Base-by-base conservation (phyloP, 345 rosid genomes). In the Eucalyptus urophylla region DNA sequence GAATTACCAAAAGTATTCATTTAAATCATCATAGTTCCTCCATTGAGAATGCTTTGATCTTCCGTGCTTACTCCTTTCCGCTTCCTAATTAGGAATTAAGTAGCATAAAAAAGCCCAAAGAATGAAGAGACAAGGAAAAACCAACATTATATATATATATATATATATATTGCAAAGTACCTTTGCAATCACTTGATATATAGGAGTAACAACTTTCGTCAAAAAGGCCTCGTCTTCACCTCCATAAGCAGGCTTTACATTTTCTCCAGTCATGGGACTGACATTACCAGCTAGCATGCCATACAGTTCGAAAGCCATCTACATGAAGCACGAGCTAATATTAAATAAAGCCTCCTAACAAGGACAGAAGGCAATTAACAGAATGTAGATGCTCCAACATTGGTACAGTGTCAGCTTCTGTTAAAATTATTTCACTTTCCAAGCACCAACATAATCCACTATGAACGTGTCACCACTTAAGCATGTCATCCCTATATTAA, bases 281-380 rank as follows among this genome's bases (percentile, higher is more conserved):
- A 98, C 97, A 90, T 96, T 97, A 89, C 99, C 99, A 92, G 99
- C 99, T 88, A 98, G 95, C 98, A 97, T 95, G 60, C 98, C 99
- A 94, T 97, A 98, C 80, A 98, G 93, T 92, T 98, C 99, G 92
- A 96, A 98, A 15, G 99, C 99, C 99, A 98, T 98, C 99, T 98
- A 91, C 88, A 87, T 37, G 80, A 89, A 89, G 54, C 27, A 90
- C 67, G 31, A 69, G 45, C 65, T 83, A 90, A 47, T 16, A 49
- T 31, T 86, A 31, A 58, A 22, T 54, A 86, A 91, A 86, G 43
- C 87, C 25, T 31, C 87, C 44, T 31, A 86, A 50, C 29, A 40
- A 40, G 47, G 83, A 76, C 24, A 76, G 47, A 72, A 76, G 15
- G 15, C 45, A 76, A 76, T 37, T 37, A 76, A 40, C 83, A 76